phyloP scores from a whole-genome alignment of 2,329 filamentous ascomycete species.

The Penicillium sclerotigenum region DNA sequence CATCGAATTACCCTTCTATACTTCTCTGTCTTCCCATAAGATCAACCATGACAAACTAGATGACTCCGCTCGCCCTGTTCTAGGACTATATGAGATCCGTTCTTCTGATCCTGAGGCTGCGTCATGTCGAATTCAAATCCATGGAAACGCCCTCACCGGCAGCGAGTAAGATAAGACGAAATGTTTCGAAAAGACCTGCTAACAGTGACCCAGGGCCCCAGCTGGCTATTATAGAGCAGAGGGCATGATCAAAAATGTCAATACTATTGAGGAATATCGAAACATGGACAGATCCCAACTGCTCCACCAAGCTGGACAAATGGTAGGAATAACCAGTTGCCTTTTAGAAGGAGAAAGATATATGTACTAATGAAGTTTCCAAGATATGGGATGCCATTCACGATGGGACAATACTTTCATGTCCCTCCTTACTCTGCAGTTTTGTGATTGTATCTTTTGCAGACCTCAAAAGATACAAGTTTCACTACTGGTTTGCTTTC shows the following conservation, averaged over 20 bases:
- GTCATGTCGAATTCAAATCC: constrained; percentile 85
- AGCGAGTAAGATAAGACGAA: constrained; percentile 63
- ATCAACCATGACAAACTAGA: constrained; percentile 97
- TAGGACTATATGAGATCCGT: constrained; percentile 86
- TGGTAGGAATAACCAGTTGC: constrained; percentile 51
- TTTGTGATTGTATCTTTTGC: constrained; percentile 90
- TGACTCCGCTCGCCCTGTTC: constrained; percentile 80
- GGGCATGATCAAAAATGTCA: constrained; percentile 92
- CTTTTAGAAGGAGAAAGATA: too few species aligned
- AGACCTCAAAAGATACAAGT: constrained; percentile 95
- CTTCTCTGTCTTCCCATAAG: constrained; percentile 85
- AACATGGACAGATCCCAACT: constrained; percentile 75
- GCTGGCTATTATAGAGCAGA: constrained; percentile 75
- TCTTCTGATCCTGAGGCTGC: constrained; percentile 66
- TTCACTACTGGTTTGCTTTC: constrained; percentile 98
- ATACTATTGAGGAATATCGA: constrained; percentile 91
- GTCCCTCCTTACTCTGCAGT: constrained; percentile 83
- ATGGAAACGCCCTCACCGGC: constrained; percentile 78
- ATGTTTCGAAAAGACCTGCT: neutral
- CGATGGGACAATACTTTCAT: constrained; percentile 93
- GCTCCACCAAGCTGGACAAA: constrained; percentile 73
- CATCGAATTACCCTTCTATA: constrained; percentile 93
- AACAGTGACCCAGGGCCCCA: constrained; percentile 54
- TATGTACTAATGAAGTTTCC: constrained; percentile 14
- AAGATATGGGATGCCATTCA: constrained; percentile 97